phyloP scores from a whole-genome alignment of 805 yeast species.

The Wickerhamomyces chambardii region DNA sequence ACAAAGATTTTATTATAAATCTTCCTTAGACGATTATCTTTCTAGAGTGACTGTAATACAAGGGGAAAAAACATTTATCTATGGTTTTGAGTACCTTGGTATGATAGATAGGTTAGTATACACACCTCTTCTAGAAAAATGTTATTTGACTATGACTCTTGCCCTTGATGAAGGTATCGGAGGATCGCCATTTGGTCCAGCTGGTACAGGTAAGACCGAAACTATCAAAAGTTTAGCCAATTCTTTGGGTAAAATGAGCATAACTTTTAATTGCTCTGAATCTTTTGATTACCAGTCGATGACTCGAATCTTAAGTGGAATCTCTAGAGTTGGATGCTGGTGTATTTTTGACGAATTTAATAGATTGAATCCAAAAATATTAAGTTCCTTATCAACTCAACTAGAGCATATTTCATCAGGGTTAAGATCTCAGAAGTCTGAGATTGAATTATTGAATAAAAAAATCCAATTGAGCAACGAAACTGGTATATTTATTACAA shows the following conservation, averaged over 20 bases:
- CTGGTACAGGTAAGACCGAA: slow-evolving; percentile 97
- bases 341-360: slow-evolving; percentile 96
- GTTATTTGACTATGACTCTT: slow-evolving; percentile 62
- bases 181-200: slow-evolving; percentile 93
- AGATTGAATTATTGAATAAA: slow-evolving; percentile 34
- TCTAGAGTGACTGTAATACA: slow-evolving; percentile 38
- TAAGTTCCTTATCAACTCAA: slow-evolving; percentile 82
- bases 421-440: slow-evolving; percentile 15
- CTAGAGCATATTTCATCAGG: slow-evolving; percentile 64
- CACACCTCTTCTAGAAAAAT: slow-evolving; percentile 61
- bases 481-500: slow-evolving; percentile 77
- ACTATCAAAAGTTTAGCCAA: slow-evolving; percentile 78
- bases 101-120: slow-evolving; percentile 62
- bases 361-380: slow-evolving; percentile 56
- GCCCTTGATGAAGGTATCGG: slow-evolving; percentile 71
- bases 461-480: slow-evolving; percentile 28
- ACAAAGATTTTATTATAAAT: slow-evolving; percentile 37
- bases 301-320: slow-evolving; percentile 67
- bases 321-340: slow-evolving; percentile 84
- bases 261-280: slow-evolving; percentile 90
- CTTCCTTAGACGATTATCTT: slow-evolving; percentile 16
- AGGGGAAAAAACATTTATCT: slow-evolving; percentile 38
- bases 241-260: slow-evolving; percentile 68
- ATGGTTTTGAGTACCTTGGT: slow-evolving; percentile 83
- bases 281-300: slow-evolving; percentile 75